These are phyloP conservation scores for Mycena galopus DNA, from an alignment of 768 basidiomycete genomes.

Conservation along the genomic window DNA sequence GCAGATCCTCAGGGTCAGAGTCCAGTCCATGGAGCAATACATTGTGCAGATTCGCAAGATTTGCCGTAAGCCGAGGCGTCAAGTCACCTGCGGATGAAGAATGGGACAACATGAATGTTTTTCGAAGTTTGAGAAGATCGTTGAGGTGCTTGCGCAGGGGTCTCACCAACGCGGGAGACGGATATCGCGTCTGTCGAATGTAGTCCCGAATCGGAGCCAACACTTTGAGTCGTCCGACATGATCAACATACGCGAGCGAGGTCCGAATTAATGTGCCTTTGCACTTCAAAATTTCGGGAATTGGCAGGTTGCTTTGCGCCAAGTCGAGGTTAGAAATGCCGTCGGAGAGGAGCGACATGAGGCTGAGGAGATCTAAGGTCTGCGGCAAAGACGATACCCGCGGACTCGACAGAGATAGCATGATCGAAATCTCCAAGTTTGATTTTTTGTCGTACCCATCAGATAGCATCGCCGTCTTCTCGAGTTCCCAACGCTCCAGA, in stretches of 20 bases:
- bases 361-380: constrained; percentile 10
- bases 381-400: constrained; percentile 4
- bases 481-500: constrained; percentile 3
- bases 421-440: constrained; percentile 18
- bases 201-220: background rate
- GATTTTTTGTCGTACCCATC: constrained; percentile 3
- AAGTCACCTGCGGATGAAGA: background rate
- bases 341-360: constrained; percentile 11
- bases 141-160: background rate
- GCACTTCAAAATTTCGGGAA: background rate
- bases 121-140: constrained; percentile 1
- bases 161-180: background rate
- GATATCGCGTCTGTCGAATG: background rate
- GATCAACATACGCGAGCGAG: background rate
- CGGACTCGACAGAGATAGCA: constrained; percentile 21
- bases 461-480: constrained; percentile 1
- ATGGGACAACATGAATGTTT: background rate
- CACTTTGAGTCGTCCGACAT: background rate
- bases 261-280: background rate
- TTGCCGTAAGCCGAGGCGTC: background rate
- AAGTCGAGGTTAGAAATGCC: background rate
- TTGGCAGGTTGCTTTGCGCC: background rate
- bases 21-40: background rate
- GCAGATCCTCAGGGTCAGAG: background rate
- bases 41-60: background rate